Base-by-base conservation (phyloP, 192 early-diverging fungal species). In the Coemansia erecta region DNA sequence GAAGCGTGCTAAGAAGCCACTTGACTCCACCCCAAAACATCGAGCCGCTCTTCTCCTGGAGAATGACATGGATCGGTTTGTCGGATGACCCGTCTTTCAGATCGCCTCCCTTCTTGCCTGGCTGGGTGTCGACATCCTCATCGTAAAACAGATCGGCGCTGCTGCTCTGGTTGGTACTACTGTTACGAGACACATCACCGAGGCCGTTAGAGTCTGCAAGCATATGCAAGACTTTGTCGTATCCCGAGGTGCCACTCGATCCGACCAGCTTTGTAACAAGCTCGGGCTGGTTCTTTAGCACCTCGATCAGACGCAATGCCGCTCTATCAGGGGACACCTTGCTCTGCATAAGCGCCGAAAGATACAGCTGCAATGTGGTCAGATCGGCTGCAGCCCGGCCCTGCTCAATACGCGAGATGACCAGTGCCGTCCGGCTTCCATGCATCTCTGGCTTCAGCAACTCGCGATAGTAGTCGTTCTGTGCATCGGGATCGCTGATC, bases 381-480 rank as follows among this genome's bases (percentile, higher is more conserved):
- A 80, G 37, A 33, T 80, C 64, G 23, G 72, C 61, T 8, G 77
- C 71, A 47, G 51, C 42, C 7, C 46, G 33, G n/a, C 68, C 68
- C 33, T 80, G 72, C 47, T 80, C 77, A 28, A 80, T 62, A 35
- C 77, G 63, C 12, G 77, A 48, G 35, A 80, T 50, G 7, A 74
- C 77, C 52, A 74, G 22, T 3, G 77, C 64, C 23, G 77, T 63
- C 52, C 55, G 62, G 35, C 51, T 64, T 28, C 58, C 68, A 19
- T 46, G 52, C 60, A 67, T 67, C 6, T 60, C 62, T 12, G 77
- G 56, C 26, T 61, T 73, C 10, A 80, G 64, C 42, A 80, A 53
- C 60, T 67, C 77, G 14, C 63, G 60, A 22, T 80, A 80, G 53
- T 80, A 80, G 2, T 55, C 44, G 35, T 80, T 80, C 28, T 80